These are phyloP conservation scores for Bassia scoparia DNA, from an alignment of 148 eudicot genomes.

Conservation along the genomic window DNA sequence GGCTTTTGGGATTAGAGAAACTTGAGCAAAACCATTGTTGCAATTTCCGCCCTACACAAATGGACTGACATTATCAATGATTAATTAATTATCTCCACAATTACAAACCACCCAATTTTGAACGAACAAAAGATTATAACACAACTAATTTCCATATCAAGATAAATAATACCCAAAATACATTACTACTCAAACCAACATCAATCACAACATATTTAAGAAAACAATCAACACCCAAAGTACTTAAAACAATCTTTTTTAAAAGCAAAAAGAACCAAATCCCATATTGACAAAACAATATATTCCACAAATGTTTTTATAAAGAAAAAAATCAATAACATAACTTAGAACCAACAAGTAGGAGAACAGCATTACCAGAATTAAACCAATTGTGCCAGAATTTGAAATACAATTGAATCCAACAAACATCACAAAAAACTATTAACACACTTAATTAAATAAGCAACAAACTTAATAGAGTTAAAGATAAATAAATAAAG, in stretches of 20 bases:
- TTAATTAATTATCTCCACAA: constrained; percentile 5
- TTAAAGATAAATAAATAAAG: not conserved
- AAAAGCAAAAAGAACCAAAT: constrained; percentile 15
- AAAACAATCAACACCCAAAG: constrained; percentile 18
- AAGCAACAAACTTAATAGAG: not conserved
- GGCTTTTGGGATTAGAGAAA: constrained; percentile 68
- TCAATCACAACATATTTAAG: constrained; percentile 22
- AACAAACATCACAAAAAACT: constrained; percentile 7
- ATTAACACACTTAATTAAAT: not conserved
- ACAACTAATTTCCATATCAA: constrained; percentile 7
- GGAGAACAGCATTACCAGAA: constrained; percentile 18
- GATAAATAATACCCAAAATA: constrained; percentile 24
- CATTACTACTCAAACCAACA: constrained; percentile 28
- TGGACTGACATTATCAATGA: constrained; percentile 35
- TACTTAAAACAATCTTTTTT: constrained; percentile 25
- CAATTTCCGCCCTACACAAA: constrained; percentile 67
- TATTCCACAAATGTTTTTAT: not conserved
- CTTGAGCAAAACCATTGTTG: constrained; percentile 91
- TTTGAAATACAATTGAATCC: constrained; percentile 12
- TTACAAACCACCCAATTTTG: constrained; percentile 24
- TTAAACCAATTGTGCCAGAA: constrained; percentile 24
- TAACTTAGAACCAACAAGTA: constrained; percentile 13
- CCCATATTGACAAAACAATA: constrained; percentile 13
- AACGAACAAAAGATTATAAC: constrained; percentile 27
- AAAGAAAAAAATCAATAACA: not conserved